These are phyloP conservation scores for Pseudopediastrum boryanum DNA, from an alignment of 139 green algal genomes.

Conservation along the genomic window DNA sequence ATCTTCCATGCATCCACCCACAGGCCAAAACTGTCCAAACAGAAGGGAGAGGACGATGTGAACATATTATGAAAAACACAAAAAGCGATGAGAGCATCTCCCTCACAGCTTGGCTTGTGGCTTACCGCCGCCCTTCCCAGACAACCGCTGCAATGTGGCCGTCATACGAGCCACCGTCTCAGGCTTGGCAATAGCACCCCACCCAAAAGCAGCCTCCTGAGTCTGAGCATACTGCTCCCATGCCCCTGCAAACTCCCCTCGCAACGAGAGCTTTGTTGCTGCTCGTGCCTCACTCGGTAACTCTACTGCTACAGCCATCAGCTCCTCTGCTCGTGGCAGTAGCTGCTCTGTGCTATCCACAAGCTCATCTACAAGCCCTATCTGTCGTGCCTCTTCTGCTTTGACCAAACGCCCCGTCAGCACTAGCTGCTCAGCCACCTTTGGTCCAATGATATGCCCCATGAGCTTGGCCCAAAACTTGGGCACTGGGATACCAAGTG, in stretches of 20 bases:
- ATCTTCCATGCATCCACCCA: too few relatives aligned
- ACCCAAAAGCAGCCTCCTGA: constrained; percentile 68
- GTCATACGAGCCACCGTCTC: constrained; percentile 64
- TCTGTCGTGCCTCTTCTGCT: constrained; percentile 47
- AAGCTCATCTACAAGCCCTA: constrained; percentile 82
- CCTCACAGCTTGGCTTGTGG: not conserved
- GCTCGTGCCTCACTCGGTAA: constrained; percentile 41
- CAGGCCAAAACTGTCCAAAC: too few relatives aligned
- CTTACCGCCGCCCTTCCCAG: constrained; percentile 16
- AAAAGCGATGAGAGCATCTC: too few relatives aligned
- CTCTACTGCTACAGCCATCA: constrained; percentile 53
- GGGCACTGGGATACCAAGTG: constrained; percentile 87
- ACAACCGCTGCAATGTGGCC: constrained; percentile 66
- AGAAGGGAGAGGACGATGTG: too few relatives aligned
- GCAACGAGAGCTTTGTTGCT: constrained; percentile 66
- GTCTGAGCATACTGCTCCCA: constrained; percentile 65
- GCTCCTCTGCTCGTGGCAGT: constrained; percentile 59
- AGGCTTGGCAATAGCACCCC: constrained; percentile 57
- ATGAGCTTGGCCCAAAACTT: constrained; percentile 85
- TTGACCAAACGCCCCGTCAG: constrained; percentile 47
- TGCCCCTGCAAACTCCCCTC: constrained; percentile 56
- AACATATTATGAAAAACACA: too few relatives aligned
- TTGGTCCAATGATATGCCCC: constrained; percentile 58
- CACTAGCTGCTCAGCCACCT: constrained; percentile 64
- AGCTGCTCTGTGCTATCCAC: constrained; percentile 46